Base-by-base conservation (phyloP, 163 green algal species). In the Scenedesmus sp. region DNA sequence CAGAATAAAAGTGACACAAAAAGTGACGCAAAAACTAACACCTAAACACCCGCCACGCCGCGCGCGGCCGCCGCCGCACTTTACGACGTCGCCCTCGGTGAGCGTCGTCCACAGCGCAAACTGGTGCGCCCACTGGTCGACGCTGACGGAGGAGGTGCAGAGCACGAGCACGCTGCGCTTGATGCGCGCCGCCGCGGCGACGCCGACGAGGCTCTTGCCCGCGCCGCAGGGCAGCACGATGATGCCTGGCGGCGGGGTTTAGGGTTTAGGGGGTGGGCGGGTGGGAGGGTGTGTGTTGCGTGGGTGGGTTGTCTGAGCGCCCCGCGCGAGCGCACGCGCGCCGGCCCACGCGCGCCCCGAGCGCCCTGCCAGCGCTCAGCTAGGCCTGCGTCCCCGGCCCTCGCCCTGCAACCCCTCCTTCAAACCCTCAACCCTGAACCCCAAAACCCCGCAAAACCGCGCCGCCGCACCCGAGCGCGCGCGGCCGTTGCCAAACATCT, bases 401-500 rank as follows among this genome's bases (percentile, higher is more conserved):
- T n/a, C n/a, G n/a, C n/a, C n/a, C n/a, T n/a, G n/a, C n/a, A n/a
- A n/a, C n/a, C n/a, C n/a, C n/a, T n/a, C n/a, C n/a, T n/a, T n/a
- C n/a, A n/a, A n/a, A n/a, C n/a, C n/a, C n/a, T n/a, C n/a, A n/a
- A n/a, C n/a, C n/a, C n/a, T n/a, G n/a, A n/a, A n/a, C 11, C 50
- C 5, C 18, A n/a, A 26, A 10, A n/a, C 50, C 5, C 50, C 50
- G 50, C 50, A 26, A 9, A 4, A n/a, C 50, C 50, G 18, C 50
- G 50, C 50, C n/a, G 18, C 50, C 80, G 4, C 48, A 92, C 87
- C 89, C 63, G 77, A 82, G 1, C 91, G 82, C 20, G 92, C 93
- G 20, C 94, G 86, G 2, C 94, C 94, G 75, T 99, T 99, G 60
- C 95, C 95, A 93, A 99, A 99, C 96, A 99, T 99, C 88, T 99